Percentiles rank a stretch among this genome's conserved stretches.
Evolutionary conservation across 2,329 filamentous ascomycete genomes (phyloP).

Genomic region (Pseudocercospora fuligena): DNA sequence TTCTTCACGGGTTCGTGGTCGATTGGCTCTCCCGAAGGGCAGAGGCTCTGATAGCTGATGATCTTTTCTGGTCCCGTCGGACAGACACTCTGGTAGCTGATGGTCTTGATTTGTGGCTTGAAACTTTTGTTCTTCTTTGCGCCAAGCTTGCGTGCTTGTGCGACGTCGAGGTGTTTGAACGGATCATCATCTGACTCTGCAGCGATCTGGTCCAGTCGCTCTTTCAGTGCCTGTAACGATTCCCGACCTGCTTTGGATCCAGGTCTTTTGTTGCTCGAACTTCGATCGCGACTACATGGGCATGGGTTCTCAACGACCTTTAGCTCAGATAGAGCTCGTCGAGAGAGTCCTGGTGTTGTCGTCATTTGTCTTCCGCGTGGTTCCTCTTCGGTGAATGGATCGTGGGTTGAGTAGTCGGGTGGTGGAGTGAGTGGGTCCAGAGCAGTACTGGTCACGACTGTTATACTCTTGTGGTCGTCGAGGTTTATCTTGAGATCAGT

Average conservation of each 20-base stretch:
- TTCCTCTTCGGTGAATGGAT: background rate
- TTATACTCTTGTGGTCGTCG: slow-evolving; percentile 7
- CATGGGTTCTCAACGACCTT: slow-evolving; percentile 1
- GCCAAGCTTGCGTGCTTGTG: background rate
- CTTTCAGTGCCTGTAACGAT: background rate
- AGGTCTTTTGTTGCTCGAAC: slow-evolving; percentile 2
- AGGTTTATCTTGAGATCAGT: background rate
- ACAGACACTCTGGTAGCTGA: slow-evolving; percentile 1
- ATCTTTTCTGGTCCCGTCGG: background rate
- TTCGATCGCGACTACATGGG: background rate
- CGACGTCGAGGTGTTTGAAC: background rate
- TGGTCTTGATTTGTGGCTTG: background rate
- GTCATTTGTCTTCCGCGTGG: slow-evolving; percentile 4
- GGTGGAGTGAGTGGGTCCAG: background rate
- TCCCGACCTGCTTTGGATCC: slow-evolving; percentile 5
- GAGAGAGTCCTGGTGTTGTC: slow-evolving; percentile 1
- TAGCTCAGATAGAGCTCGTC: slow-evolving; percentile 2
- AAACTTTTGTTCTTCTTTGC: background rate
- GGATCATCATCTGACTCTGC: background rate
- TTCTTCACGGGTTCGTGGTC: background rate
- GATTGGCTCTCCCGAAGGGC: background rate
- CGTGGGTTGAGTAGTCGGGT: slow-evolving; percentile 1
- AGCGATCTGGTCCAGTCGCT: background rate
- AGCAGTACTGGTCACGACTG: background rate
- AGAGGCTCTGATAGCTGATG: slow-evolving; percentile 5